Evolutionary conservation across 345 rosid species (phyloP), one percentile per base, ranked within the genome.

Genomic region (Salix koriyanagi): DNA sequence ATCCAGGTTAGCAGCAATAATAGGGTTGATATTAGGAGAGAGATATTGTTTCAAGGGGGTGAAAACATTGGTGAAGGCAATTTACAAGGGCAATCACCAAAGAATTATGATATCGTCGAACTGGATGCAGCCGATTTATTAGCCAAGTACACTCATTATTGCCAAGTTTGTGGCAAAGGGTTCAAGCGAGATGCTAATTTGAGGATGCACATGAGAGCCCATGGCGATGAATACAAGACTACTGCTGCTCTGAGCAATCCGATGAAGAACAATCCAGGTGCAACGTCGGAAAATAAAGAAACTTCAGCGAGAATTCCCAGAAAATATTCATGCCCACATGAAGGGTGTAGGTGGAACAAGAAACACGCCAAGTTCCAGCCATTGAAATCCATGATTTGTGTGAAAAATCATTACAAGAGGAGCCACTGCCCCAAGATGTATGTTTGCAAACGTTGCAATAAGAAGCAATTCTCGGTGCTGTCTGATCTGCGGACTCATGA

Each of bases 181-280:
- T 94, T 92, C 86, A 94, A 92, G 82, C 83, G 97, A 42, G 97
- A 94, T 9, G 98, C 98, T 37, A 94, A 94, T 81, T 75, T 92
- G 72, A 89, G 98, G 86, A 94, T 94, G 98, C 98, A 94, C 77
- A 94, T 94, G 98, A 87, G 98, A 81, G 96, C 98, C 18, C 98
- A 94, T 10, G 96, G 98, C 1, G 96, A 94, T 42, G 92, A 89
- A 65, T 92, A 92, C 86, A 92, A 94, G 83, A 92, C 89, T 42
- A 87, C 70, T 1, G 89, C 89, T 11, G 92, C 98, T n/a, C 85
- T 94, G 68, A 83, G 79, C 71, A 89, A 85, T 58, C 96, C 97
- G 42, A 48, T 82, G 82, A 90, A 86, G 81, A 82, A 78, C 1
- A 72, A 9, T 1, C 25, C 37, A 32, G 7, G 5, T 26, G 68